A percentile compares a stretch with the other conserved stretches of the same genome.
phyloP scores from a whole-genome alignment of 192 early-diverging fungal genomes.

The Coemansia sp. region DNA sequence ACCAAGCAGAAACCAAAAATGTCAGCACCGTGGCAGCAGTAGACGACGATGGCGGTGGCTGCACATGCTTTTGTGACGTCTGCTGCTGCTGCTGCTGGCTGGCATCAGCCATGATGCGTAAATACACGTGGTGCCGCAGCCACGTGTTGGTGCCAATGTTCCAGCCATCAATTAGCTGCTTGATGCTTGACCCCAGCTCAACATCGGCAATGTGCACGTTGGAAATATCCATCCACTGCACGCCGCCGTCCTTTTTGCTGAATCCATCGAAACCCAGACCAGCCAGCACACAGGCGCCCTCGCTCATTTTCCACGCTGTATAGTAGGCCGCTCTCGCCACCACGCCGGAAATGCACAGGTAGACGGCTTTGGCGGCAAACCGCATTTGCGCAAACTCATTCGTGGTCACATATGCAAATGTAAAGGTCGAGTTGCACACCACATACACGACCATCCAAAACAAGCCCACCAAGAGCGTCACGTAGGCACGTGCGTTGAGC shows the following conservation, averaged over 20 bases:
- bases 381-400: constrained; percentile 9
- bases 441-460: constrained; percentile 44
- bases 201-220: constrained; percentile 72
- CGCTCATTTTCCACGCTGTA: constrained; percentile 83
- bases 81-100: too few relatives aligned
- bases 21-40: constrained; percentile 68
- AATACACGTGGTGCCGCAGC: constrained; percentile 83
- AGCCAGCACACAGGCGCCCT: constrained; percentile 75
- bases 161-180: constrained; percentile 77
- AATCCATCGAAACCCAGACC: constrained; percentile 81
- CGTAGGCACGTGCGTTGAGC: constrained; percentile 22
- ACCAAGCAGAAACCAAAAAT: constrained; percentile 80
- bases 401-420: constrained; percentile 17
- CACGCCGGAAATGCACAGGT: constrained; percentile 26
- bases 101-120: constrained; percentile 50
- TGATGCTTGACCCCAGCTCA: constrained; percentile 75
- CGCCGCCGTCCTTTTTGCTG: constrained; percentile 48
- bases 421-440: constrained; percentile 8
- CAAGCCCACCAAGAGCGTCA: constrained; percentile 20
- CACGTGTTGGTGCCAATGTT: constrained; percentile 86
- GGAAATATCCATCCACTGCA: constrained; percentile 66
- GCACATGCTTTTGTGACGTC: not conserved
- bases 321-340: constrained; percentile 63
- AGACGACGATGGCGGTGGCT: not conserved
- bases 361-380: constrained; percentile 7